Conservation (phyloP, 208 protist species). For the Crithidia bombi region DNA sequence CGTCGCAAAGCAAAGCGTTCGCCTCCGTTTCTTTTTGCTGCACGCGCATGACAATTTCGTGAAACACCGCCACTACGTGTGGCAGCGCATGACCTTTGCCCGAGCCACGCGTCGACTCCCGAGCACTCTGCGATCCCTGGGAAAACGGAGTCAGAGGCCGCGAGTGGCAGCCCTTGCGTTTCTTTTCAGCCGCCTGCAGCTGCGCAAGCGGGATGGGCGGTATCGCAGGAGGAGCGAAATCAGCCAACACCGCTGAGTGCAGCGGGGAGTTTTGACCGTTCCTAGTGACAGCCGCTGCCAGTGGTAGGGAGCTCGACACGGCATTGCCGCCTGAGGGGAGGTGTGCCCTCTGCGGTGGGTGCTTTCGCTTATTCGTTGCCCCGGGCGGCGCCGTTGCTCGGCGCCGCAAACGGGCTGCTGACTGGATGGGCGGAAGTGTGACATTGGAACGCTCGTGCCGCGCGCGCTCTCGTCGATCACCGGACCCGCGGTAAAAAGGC, state of each 20-base stretch:
- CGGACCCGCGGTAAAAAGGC: background rate
- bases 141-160: background rate
- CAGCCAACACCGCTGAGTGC: too few species aligned
- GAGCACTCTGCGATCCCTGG: background rate
- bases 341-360: background rate
- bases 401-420: background rate
- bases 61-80: background rate
- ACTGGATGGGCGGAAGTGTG: conserved; percentile 4
- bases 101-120: background rate
- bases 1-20: conserved; percentile 8
- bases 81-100: background rate
- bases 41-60: background rate
- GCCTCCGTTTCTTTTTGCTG: conserved; percentile 14
- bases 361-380: background rate
- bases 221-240: too few species aligned
- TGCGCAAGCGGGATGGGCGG: background rate
- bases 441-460: conserved; percentile 6
- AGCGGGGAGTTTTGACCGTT: too few species aligned
- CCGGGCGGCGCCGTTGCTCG: background rate
- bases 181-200: background rate
- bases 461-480: background rate
- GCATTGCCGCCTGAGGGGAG: too few species aligned
- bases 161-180: background rate
- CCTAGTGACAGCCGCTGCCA: too few species aligned
- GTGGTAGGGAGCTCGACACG: too few species aligned